A percentile compares a stretch with the other conserved stretches of the same genome.
phyloP scores from a whole-genome alignment of 2,329 filamentous ascomycete genomes.

The Cladorrhinum sp. region DNA sequence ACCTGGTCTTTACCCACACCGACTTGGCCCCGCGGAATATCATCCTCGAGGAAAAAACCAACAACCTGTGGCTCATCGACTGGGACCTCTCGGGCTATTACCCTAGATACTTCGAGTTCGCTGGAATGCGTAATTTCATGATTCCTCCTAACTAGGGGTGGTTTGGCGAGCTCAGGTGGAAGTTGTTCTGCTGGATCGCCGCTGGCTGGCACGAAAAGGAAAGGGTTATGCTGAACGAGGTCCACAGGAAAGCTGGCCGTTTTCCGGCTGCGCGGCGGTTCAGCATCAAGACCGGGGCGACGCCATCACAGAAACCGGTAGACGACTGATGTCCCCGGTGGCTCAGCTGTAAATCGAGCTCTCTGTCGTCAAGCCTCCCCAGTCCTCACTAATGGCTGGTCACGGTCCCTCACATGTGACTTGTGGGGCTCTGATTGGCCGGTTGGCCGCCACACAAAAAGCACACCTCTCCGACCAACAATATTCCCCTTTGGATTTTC shows the following conservation, averaged over 20 bases:
- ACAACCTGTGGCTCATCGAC: conserved; percentile 1
- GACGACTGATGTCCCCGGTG: no score
- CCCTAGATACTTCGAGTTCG: conserved; percentile 3
- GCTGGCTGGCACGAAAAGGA: neutral
- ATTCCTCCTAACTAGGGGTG: neutral
- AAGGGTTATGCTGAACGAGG: neutral
- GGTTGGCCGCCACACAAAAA: no score
- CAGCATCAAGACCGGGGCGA: conserved; percentile 1
- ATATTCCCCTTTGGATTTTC: no score
- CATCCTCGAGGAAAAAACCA: neutral
- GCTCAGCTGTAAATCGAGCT: no score
- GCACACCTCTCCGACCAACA: no score
- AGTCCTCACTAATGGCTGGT: no score
- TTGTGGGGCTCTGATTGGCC: no score
- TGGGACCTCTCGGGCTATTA: neutral
- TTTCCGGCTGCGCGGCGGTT: conserved; percentile 1
- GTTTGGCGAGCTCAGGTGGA: conserved; percentile 1
- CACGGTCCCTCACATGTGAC: no score
- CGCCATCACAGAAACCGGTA: neutral
- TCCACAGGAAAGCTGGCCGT: neutral
- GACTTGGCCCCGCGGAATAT: conserved; percentile 1
- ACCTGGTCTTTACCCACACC: neutral
- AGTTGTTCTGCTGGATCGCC: neutral
- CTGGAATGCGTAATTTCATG: neutral
- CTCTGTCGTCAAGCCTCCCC: no score